Conservation (phyloP, 345 rosid species). For the Cardamine resedifolia region DNA sequence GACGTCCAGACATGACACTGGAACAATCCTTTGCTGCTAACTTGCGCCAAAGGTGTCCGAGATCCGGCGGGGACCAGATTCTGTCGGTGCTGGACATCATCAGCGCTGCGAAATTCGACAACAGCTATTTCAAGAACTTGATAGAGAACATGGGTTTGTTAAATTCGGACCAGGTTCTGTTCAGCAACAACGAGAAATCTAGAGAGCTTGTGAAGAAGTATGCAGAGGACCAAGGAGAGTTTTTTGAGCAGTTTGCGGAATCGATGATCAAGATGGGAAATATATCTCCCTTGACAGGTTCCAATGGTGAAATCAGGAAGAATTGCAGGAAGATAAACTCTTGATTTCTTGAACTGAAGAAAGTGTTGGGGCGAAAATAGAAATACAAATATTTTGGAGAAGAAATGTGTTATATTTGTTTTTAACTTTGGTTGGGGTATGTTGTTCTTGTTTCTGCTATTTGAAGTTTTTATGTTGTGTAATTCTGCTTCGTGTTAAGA, state of each 20-base stretch:
- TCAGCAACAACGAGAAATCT: slow-evolving; percentile 56
- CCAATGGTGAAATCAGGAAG: slow-evolving; percentile 78
- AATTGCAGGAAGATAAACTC: slow-evolving; percentile 72
- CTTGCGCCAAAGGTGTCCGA: slow-evolving; percentile 53
- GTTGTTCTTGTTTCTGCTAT: slow-evolving; percentile 3
- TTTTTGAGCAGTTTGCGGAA: slow-evolving; percentile 74
- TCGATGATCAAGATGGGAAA: slow-evolving; percentile 93
- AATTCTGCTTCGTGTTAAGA: background rate
- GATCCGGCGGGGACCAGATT: slow-evolving; percentile 65
- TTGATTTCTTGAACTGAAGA: slow-evolving; percentile 13
- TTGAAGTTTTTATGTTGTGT: slow-evolving; percentile 25
- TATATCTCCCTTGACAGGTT: slow-evolving; percentile 80
- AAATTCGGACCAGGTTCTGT: slow-evolving; percentile 75
- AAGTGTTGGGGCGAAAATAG: background rate
- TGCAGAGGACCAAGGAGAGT: slow-evolving; percentile 58
- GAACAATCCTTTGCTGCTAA: slow-evolving; percentile 58
- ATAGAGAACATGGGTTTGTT: slow-evolving; percentile 69
- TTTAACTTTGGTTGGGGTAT: background rate
- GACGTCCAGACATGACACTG: slow-evolving; percentile 70
- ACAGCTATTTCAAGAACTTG: slow-evolving; percentile 79
- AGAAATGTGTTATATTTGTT: slow-evolving; percentile 16
- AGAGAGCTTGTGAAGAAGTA: slow-evolving; percentile 71
- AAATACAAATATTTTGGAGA: background rate
- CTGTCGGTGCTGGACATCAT: slow-evolving; percentile 62
- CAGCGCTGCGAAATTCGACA: slow-evolving; percentile 66